Base-by-base conservation (phyloP, 2,329 filamentous ascomycete species). In the Aspergillus japonicus region DNA sequence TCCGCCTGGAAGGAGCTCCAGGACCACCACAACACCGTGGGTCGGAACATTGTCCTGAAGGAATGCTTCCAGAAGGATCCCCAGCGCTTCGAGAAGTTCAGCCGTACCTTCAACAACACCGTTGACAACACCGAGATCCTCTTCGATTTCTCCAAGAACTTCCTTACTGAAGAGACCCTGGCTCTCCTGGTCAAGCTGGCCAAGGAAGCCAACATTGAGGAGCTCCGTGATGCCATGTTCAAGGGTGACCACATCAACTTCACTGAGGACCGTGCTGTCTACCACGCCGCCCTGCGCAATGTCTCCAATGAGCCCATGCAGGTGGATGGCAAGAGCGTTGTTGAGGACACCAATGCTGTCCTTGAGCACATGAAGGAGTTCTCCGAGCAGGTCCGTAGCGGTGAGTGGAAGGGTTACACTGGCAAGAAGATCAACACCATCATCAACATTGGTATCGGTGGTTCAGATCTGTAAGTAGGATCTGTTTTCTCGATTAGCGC, bases 131-230 rank as follows among this genome's bases (percentile, higher is more conserved):
- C 87, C 68, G 92, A 97, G 66, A 95, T 96, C 72, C 86, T 99
- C 65, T 99, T 98, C 79, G 95, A 99, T 80, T 99, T 96, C 82
- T 95, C 90, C 83, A 99, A 99, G 87, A 99, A 99, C 86, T 93
- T 99, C 79, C 78, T 98, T 71, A 95, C 90, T 63, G 91, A 96
- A 69, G 93, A 98, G 80, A 98, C 94, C 4, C 83, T 98, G 54
- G 84, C 89, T 66, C 85, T 96, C 53, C 86, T 99, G 56, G 84
- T 96, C 71, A 89, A 96, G 82, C 87, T 99, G 29, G 95, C 95
- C 64, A 89, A 93, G 80, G 90, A 98, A 81, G 92, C 94, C 66
- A 89, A 89, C 68, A 79, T 99, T 44, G 93, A 96, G 83, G 86
- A 96, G 83, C 91, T 97, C 76, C 90, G 95, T 66, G 94, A 99